Evolutionary conservation across 2,329 filamentous ascomycete species (phyloP).

Genomic region (Fusarium domesticum): DNA sequence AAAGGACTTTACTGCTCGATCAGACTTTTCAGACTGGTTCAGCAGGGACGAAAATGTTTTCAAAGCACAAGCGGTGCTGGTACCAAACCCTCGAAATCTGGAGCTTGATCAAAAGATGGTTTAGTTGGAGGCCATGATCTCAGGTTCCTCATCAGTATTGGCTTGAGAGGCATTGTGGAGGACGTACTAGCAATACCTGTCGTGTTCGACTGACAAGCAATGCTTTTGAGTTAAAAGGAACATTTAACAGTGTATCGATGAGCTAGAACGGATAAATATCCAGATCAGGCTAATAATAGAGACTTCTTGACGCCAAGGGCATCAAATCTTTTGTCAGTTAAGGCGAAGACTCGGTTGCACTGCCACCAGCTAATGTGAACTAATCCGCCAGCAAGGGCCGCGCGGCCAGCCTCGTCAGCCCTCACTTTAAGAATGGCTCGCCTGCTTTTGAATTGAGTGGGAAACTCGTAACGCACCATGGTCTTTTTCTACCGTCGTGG

Average conservation of each 20-base stretch:
- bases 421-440: not conserved
- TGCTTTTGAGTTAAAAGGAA: too few species aligned
- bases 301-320: not conserved
- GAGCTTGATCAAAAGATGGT: conserved; percentile 80
- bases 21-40: conserved; percentile 93
- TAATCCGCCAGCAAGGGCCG: not conserved
- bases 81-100: conserved; percentile 85
- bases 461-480: not conserved
- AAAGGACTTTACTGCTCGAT: conserved; percentile 77
- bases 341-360: not conserved
- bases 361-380: not conserved
- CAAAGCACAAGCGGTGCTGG: conserved; percentile 62
- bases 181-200: too few species aligned
- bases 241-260: too few species aligned
- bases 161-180: too few species aligned
- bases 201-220: too few species aligned
- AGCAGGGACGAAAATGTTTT: conserved; percentile 59
- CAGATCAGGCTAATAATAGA: not conserved
- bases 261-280: too few species aligned
- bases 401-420: not conserved
- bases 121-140: conserved; percentile 79
- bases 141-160: conserved; percentile 47
- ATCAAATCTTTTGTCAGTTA: not conserved
- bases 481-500: not conserved
- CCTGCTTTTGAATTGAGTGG: not conserved